Percentiles rank a stretch among this genome's conserved stretches.
Evolutionary conservation across 805 yeast species (phyloP).

Genomic region (Maudiozyma turicensis): DNA sequence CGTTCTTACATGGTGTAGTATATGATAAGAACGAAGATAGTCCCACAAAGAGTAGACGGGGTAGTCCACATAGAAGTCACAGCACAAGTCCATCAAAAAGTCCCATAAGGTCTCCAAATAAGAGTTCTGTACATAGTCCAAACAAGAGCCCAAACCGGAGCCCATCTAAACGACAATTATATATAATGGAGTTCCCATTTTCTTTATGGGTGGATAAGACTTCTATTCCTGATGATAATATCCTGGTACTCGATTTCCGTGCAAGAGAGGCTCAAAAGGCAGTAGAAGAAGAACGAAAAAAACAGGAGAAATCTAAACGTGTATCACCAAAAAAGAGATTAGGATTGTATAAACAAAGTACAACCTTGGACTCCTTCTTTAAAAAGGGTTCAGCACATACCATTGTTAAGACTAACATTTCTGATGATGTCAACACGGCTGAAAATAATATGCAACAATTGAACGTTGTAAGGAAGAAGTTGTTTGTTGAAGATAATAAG

Average conservation of each 20-base stretch:
- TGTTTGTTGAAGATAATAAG: slow-evolving; percentile 17
- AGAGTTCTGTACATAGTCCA: not conserved
- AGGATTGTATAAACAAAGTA: slow-evolving; percentile 13
- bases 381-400: not conserved
- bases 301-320: slow-evolving; percentile 1
- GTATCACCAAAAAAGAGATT: slow-evolving; percentile 6
- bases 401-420: not conserved
- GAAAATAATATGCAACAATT: not conserved
- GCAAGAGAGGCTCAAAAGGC: slow-evolving; percentile 2
- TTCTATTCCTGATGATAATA: slow-evolving; percentile 13
- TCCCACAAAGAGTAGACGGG: not conserved
- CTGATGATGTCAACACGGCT: not conserved
- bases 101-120: not conserved
- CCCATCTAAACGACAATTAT: slow-evolving; percentile 14
- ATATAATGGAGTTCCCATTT: slow-evolving; percentile 8
- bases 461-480: slow-evolving; percentile 8
- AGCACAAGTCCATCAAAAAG: not conserved
- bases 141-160: slow-evolving; percentile 6
- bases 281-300: not conserved
- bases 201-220: slow-evolving; percentile 17
- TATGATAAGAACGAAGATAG: not conserved
- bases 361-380: slow-evolving; percentile 17
- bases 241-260: slow-evolving; percentile 9
- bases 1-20: slow-evolving; percentile 8
- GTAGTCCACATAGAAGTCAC: not conserved